Evolutionary conservation across 2,329 filamentous ascomycete species (phyloP).

Genomic region (Corniculantispora saksenae): DNA sequence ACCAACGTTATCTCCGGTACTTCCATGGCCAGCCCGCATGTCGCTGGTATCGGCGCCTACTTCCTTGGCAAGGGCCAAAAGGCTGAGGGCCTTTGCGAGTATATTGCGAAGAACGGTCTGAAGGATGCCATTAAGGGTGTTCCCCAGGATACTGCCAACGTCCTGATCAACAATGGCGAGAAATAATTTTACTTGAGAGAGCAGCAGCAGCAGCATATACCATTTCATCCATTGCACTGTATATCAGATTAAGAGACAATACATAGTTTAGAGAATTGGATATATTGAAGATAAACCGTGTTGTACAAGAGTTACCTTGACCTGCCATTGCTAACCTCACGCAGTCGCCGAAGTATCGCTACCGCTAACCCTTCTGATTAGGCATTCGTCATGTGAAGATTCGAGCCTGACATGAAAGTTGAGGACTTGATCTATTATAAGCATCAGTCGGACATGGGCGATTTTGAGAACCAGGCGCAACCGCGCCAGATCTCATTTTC

Average conservation of each 20-base stretch:
- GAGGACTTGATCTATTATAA: too few species aligned
- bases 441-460: too few species aligned
- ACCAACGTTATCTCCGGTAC: conserved; percentile 43
- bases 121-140: conserved; percentile 39
- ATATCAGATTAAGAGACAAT: background rate
- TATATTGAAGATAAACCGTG: background rate
- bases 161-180: conserved; percentile 35
- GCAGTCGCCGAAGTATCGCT: too few species aligned
- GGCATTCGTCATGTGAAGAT: too few species aligned
- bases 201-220: background rate
- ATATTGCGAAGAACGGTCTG: conserved; percentile 41
- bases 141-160: conserved; percentile 34
- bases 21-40: conserved; percentile 44
- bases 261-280: background rate
- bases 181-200: background rate
- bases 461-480: too few species aligned
- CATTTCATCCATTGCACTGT: background rate
- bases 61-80: conserved; percentile 47
- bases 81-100: conserved; percentile 36
- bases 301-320: background rate
- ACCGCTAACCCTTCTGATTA: too few species aligned
- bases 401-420: too few species aligned
- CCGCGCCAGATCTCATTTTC: too few species aligned
- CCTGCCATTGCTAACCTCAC: background rate
- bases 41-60: conserved; percentile 43